Evolutionary conservation across 1,284 basidiomycete species (phyloP).

Genomic region (Ceratobasidium sp.): DNA sequence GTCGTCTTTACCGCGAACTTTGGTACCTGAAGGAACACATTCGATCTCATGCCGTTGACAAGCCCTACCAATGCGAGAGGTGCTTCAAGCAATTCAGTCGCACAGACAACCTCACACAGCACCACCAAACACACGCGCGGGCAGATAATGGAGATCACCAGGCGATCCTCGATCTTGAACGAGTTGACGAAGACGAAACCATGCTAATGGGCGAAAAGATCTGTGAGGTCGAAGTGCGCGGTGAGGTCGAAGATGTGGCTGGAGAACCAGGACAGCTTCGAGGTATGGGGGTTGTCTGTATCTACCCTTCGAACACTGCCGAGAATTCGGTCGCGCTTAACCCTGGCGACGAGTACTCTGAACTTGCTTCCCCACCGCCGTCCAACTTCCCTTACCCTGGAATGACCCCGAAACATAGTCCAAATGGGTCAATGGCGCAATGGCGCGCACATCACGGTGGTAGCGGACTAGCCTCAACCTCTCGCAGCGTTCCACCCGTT

Average conservation of each 20-base stretch:
- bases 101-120: slow-evolving; percentile 86
- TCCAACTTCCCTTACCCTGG: slow-evolving; percentile 36
- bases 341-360: slow-evolving; percentile 26
- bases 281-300: slow-evolving; percentile 31
- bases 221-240: slow-evolving; percentile 38
- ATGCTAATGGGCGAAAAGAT: slow-evolving; percentile 43
- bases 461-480: neutral
- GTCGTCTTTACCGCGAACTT: slow-evolving; percentile 85
- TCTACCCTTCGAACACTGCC: slow-evolving; percentile 34
- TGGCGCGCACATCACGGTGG: slow-evolving; percentile 30
- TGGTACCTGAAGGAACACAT: slow-evolving; percentile 90
- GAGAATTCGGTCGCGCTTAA: neutral
- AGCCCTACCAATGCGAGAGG: slow-evolving; percentile 77
- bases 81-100: slow-evolving; percentile 85
- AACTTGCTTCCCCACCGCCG: slow-evolving; percentile 26
- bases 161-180: slow-evolving; percentile 26
- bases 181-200: slow-evolving; percentile 28
- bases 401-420: slow-evolving; percentile 29
- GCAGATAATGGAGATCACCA: slow-evolving; percentile 44
- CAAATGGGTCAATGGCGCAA: slow-evolving; percentile 6
- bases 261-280: slow-evolving; percentile 36
- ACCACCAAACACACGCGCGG: slow-evolving; percentile 78
- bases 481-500: slow-evolving; percentile 19
- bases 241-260: slow-evolving; percentile 39
- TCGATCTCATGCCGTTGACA: slow-evolving; percentile 89